Conservation (phyloP, 1,284 basidiomycete species). For the Hortiboletus rubellus region DNA sequence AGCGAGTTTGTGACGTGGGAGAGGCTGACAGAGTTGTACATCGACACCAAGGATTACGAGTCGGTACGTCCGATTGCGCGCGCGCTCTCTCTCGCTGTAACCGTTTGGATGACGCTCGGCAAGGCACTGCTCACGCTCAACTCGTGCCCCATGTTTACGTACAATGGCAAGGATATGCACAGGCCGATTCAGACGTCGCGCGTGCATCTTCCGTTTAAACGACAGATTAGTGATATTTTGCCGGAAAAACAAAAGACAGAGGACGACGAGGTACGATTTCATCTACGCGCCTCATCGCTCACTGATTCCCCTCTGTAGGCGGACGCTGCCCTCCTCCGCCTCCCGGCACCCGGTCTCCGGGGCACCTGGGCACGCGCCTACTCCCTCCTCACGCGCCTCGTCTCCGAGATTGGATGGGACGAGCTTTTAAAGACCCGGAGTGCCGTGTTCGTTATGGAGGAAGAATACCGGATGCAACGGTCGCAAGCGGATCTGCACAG, state of each 20-base stretch:
- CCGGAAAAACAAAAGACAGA: slow-evolving; percentile 71
- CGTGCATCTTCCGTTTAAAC: slow-evolving; percentile 86
- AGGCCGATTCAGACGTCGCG: slow-evolving; percentile 81
- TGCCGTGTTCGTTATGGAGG: slow-evolving; percentile 98
- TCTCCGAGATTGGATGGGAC: slow-evolving; percentile 97
- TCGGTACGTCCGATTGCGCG: slow-evolving; percentile 47
- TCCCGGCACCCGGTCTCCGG: slow-evolving; percentile 91
- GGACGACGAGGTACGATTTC: slow-evolving; percentile 75
- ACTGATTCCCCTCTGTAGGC: slow-evolving; percentile 49
- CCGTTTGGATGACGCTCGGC: not conserved
- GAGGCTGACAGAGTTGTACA: slow-evolving; percentile 93
- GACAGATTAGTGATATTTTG: slow-evolving; percentile 80
- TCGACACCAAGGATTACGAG: slow-evolving; percentile 87
- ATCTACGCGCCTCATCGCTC: no score
- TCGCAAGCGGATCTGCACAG: slow-evolving; percentile 59
- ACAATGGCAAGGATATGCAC: slow-evolving; percentile 95
- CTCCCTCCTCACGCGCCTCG: slow-evolving; percentile 84
- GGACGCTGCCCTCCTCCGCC: slow-evolving; percentile 88
- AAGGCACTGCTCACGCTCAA: slow-evolving; percentile 91
- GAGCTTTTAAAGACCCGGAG: slow-evolving; percentile 94
- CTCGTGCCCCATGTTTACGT: slow-evolving; percentile 99
- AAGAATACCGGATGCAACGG: slow-evolving; percentile 93
- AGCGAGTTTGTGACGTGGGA: slow-evolving; percentile 99
- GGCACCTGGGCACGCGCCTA: slow-evolving; percentile 98
- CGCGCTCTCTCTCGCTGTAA: not conserved